phyloP scores from a whole-genome alignment of 1,284 basidiomycete genomes.

The Puccinia horiana region DNA sequence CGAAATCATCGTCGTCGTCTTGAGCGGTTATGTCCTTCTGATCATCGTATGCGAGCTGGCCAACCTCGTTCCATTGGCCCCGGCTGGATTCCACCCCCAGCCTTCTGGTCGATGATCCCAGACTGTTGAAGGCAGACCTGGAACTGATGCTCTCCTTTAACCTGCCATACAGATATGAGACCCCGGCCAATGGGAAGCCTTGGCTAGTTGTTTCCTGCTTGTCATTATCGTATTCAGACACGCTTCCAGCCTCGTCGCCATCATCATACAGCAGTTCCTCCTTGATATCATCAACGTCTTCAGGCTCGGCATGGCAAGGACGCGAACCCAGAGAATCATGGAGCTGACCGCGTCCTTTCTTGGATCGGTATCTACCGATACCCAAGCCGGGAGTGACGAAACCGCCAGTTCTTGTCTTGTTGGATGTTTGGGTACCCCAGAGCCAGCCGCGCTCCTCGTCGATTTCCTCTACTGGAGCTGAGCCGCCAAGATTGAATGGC shows the following conservation, averaged over 20 bases:
- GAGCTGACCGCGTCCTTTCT: background rate
- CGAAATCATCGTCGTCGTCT: background rate
- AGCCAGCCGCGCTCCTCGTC: slow-evolving; percentile 22
- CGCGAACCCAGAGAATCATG: background rate
- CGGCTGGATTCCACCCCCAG: background rate
- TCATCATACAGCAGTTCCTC: slow-evolving; percentile 16
- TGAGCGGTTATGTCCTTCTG: slow-evolving; percentile 3
- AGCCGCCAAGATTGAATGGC: background rate
- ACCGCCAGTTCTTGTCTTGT: background rate
- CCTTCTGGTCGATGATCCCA: slow-evolving; percentile 7
- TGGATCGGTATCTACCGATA: slow-evolving; percentile 15
- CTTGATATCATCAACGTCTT: background rate
- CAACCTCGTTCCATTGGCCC: slow-evolving; percentile 22
- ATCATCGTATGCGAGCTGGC: background rate
- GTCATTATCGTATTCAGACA: background rate
- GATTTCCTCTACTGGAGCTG: slow-evolving; percentile 12
- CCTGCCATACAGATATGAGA: background rate
- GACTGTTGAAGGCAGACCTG: background rate
- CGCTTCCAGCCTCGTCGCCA: background rate
- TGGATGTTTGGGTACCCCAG: slow-evolving; percentile 10
- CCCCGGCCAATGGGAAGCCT: background rate
- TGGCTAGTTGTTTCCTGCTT: background rate
- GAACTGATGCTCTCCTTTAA: slow-evolving; percentile 11
- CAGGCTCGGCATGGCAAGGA: background rate
- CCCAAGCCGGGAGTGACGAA: slow-evolving; percentile 10